These are phyloP conservation scores for Phytomonas sp. DNA, from an alignment of 208 protist genomes.

Conservation along the genomic window DNA sequence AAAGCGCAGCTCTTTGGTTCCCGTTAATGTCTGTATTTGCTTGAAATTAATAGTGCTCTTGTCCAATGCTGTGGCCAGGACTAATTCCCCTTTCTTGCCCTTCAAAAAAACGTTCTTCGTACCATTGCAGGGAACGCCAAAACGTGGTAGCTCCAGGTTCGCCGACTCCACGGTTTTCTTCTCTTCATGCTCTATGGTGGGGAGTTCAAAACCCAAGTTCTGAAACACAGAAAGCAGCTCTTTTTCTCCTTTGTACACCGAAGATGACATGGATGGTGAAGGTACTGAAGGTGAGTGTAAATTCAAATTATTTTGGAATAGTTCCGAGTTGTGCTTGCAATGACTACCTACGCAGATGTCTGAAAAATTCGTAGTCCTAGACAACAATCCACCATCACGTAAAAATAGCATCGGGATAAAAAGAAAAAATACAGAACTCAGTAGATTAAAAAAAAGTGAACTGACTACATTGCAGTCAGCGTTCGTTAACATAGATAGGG, in stretches of 20 bases:
- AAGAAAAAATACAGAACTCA: neutral
- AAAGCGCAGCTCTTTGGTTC: constrained; percentile 77
- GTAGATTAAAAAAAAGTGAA: neutral
- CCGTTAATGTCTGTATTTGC: constrained; percentile 50
- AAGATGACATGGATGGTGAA: constrained; percentile 29
- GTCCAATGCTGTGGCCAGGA: constrained; percentile 62
- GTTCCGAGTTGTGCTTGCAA: neutral
- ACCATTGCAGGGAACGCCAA: constrained; percentile 16
- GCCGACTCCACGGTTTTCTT: constrained; percentile 72
- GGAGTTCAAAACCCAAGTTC: constrained; percentile 28
- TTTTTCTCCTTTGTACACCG: constrained; percentile 45
- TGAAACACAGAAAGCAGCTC: constrained; percentile 37
- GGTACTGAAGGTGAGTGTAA: neutral
- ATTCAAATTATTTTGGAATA: neutral
- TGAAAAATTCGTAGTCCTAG: neutral
- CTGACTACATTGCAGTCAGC: neutral
- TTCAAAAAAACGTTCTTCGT: constrained; percentile 89
- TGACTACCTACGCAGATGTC: neutral
- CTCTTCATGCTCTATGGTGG: constrained; percentile 63
- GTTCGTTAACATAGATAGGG: neutral
- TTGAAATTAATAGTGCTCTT: constrained; percentile 75
- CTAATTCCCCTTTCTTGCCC: constrained; percentile 84
- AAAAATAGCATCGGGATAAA: neutral
- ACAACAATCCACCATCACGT: neutral
- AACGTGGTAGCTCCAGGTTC: constrained; percentile 15